phyloP scores from a whole-genome alignment of 371 early-diverging fungal genomes.

The Mycotypha africana region DNA sequence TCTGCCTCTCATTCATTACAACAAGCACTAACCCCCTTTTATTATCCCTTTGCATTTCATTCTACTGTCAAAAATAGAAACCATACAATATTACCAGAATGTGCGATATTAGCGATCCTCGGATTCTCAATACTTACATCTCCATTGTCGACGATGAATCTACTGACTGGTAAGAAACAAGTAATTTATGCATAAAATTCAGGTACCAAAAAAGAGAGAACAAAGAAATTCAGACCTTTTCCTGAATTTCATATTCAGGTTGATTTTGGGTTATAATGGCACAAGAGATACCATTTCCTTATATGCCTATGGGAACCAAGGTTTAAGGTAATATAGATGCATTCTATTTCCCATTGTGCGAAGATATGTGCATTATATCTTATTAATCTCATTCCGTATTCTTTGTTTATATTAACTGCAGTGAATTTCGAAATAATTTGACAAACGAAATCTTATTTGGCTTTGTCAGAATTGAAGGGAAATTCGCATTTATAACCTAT shows the following conservation, averaged over 20 bases:
- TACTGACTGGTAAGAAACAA: slow-evolving; percentile 47
- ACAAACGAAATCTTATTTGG: slow-evolving; percentile 65
- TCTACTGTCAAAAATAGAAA: too few relatives aligned
- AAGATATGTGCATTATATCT: background rate
- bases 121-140: slow-evolving; percentile 56
- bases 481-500: slow-evolving; percentile 58
- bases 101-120: slow-evolving; percentile 67
- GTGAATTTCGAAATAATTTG: slow-evolving; percentile 54
- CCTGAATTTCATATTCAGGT: too few relatives aligned
- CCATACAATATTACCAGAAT: too few relatives aligned
- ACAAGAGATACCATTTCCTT: slow-evolving; percentile 64
- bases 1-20: too few relatives aligned
- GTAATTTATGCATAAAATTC: background rate
- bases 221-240: too few relatives aligned
- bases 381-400: background rate
- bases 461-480: slow-evolving; percentile 57
- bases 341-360: too few relatives aligned
- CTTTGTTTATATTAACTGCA: slow-evolving; percentile 3
- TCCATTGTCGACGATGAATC: slow-evolving; percentile 49
- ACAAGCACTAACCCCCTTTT: too few relatives aligned
- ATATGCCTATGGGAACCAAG: slow-evolving; percentile 55
- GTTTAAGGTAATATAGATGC: slow-evolving; percentile 48
- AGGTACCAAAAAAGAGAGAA: background rate
- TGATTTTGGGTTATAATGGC: slow-evolving; percentile 66
- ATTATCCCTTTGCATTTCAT: too few relatives aligned